A percentile compares a stretch with the other conserved stretches of the same genome.
Evolutionary conservation across 768 basidiomycete species (phyloP).

Genomic region (Leccinellum albellum): DNA sequence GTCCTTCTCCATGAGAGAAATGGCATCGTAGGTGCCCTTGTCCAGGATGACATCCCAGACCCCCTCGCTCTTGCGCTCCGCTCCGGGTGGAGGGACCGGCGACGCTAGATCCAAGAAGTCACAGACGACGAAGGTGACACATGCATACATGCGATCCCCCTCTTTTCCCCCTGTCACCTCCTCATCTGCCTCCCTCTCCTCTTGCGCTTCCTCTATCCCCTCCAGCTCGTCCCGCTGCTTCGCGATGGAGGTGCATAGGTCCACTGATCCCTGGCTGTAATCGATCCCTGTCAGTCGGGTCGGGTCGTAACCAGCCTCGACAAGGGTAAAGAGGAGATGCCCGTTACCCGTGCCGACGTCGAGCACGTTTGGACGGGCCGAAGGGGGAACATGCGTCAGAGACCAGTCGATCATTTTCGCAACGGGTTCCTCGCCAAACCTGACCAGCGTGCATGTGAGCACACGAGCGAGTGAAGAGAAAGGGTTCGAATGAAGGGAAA

Average conservation of each 20-base stretch:
- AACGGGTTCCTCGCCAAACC: conserved; percentile 77
- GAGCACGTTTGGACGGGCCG: conserved; percentile 48
- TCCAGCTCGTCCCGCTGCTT: conserved; percentile 29
- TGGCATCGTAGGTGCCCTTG: conserved; percentile 89
- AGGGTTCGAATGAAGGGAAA: background rate
- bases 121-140: conserved; percentile 52
- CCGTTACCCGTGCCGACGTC: conserved; percentile 85
- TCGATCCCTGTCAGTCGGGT: conserved; percentile 62
- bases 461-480: no score
- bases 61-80: conserved; percentile 1
- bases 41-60: conserved; percentile 76
- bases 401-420: conserved; percentile 81
- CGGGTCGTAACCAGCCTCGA: conserved; percentile 60
- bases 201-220: no score
- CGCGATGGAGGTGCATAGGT: conserved; percentile 58
- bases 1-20: conserved; percentile 65
- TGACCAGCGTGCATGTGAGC: conserved; percentile 32
- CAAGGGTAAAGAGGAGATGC: conserved; percentile 65
- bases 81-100: conserved; percentile 20
- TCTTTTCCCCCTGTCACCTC: conserved; percentile 6
- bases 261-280: conserved; percentile 70
- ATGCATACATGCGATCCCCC: background rate
- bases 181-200: no score
- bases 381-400: conserved; percentile 48
- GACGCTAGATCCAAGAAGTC: conserved; percentile 65